Percentiles rank a stretch among this genome's conserved stretches.
phyloP scores from a whole-genome alignment of 2,329 filamentous ascomycete species.

The Tolypocladium ovalisporum region DNA sequence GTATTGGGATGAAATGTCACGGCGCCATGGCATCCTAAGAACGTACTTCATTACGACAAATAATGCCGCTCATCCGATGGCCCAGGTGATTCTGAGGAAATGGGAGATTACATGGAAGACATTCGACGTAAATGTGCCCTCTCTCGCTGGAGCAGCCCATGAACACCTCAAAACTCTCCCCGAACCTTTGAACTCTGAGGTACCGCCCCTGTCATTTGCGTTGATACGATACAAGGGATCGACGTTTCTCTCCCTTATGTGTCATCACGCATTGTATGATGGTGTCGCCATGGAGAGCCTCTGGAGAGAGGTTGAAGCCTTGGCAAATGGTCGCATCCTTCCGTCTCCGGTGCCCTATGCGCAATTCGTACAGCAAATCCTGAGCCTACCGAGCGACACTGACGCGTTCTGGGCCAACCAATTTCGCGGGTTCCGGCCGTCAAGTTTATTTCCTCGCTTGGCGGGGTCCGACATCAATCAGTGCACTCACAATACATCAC shows the following conservation, averaged over 20 bases:
- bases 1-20: conserved; percentile 52
- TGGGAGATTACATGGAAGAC: conserved; percentile 30
- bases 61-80: conserved; percentile 49
- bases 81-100: conserved; percentile 56
- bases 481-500: conserved; percentile 14
- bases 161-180: conserved; percentile 28
- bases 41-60: conserved; percentile 64
- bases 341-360: conserved; percentile 43
- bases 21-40: conserved; percentile 64
- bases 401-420: conserved; percentile 56
- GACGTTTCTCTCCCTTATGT: conserved; percentile 36
- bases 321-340: conserved; percentile 38
- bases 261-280: conserved; percentile 81
- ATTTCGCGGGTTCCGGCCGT: conserved; percentile 37
- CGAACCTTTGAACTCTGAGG: conserved; percentile 29
- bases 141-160: conserved; percentile 25
- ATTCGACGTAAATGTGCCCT: conserved; percentile 17
- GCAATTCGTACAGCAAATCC: conserved; percentile 50
- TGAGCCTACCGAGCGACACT: conserved; percentile 32
- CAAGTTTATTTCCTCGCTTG: conserved; percentile 13
- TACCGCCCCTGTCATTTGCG: conserved; percentile 34
- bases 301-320: conserved; percentile 56
- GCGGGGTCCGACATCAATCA: conserved; percentile 14
- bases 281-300: conserved; percentile 64
- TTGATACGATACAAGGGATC: conserved; percentile 21